Evolutionary conservation across 345 rosid species (phyloP).

Genomic region (Turnera subulata): DNA sequence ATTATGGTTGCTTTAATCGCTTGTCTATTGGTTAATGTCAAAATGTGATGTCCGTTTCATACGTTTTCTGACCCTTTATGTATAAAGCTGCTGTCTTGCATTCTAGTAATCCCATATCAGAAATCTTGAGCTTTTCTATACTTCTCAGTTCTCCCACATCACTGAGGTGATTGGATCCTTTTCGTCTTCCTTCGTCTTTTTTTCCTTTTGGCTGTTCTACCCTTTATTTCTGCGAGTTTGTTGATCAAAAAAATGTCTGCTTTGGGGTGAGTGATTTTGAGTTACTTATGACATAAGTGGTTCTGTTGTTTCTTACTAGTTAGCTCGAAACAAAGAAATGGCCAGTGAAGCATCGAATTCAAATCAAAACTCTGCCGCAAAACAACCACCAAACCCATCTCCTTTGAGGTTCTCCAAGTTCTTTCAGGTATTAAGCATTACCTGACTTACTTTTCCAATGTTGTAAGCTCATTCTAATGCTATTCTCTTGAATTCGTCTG

Average conservation of each 20-base stretch:
- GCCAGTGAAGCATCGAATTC: constrained; percentile 47
- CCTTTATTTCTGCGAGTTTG: background rate
- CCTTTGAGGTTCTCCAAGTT: constrained; percentile 71
- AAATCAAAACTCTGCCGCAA: constrained; percentile 37
- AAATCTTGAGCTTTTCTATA: too few species aligned
- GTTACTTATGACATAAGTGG: background rate
- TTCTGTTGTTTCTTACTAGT: background rate
- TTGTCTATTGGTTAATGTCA: background rate
- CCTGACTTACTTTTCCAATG: too few species aligned
- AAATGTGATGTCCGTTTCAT: too few species aligned
- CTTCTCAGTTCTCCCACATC: too few species aligned
- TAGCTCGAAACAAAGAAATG: constrained; percentile 28
- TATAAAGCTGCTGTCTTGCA: too few species aligned
- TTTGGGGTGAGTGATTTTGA: constrained; percentile 25
- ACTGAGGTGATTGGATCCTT: too few species aligned
- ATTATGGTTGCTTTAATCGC: background rate
- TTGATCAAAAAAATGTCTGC: background rate
- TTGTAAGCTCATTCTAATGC: too few species aligned
- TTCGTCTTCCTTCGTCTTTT: background rate
- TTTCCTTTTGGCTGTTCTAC: too few species aligned
- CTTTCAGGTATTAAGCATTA: constrained; percentile 44
- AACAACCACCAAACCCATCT: constrained; percentile 64
- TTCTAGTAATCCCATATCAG: too few species aligned
- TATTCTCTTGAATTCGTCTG: too few species aligned
- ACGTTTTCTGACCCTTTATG: too few species aligned